Percentiles rank a stretch among this genome's conserved stretches.
Evolutionary conservation across 2,329 filamentous ascomycete genomes (phyloP).

Genomic region (Phialocephala sp.): DNA sequence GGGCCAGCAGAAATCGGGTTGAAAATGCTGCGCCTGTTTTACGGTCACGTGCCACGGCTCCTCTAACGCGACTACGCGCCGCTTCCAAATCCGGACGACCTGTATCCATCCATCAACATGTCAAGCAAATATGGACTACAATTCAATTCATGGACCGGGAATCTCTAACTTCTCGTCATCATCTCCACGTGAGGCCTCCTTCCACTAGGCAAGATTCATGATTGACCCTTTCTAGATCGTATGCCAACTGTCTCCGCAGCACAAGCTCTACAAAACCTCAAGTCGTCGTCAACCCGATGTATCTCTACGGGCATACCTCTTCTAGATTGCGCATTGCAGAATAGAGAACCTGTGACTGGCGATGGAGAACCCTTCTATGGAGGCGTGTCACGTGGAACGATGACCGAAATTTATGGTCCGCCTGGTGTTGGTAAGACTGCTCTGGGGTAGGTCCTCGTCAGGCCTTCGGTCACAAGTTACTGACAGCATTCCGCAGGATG

Average conservation of each 20-base stretch:
- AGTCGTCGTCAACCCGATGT: slow-evolving; percentile 54
- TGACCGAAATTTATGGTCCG: slow-evolving; percentile 88
- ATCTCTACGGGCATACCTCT: slow-evolving; percentile 61
- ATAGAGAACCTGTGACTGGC: slow-evolving; percentile 28
- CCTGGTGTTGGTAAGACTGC: slow-evolving; percentile 86
- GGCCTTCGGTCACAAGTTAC: too few species aligned
- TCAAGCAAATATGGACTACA: slow-evolving; percentile 57
- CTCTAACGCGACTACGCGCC: background rate
- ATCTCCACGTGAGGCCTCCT: slow-evolving; percentile 34
- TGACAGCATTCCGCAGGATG: slow-evolving; percentile 59
- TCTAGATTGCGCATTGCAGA: slow-evolving; percentile 57
- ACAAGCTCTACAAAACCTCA: slow-evolving; percentile 68
- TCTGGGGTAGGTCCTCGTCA: slow-evolving; percentile 55
- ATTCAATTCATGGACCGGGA: slow-evolving; percentile 64
- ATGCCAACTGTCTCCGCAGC: slow-evolving; percentile 79
- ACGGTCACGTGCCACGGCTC: background rate
- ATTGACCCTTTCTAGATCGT: slow-evolving; percentile 60
- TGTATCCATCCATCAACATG: slow-evolving; percentile 5
- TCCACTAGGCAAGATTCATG: background rate
- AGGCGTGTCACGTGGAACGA: slow-evolving; percentile 75
- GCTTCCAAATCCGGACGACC: background rate
- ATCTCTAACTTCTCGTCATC: slow-evolving; percentile 59
- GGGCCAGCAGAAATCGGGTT: background rate
- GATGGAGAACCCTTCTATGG: slow-evolving; percentile 43
- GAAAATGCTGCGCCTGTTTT: background rate